These are phyloP conservation scores for Fusarium sororula DNA, from an alignment of 2,329 filamentous ascomycete species.

Conservation along the genomic window DNA sequence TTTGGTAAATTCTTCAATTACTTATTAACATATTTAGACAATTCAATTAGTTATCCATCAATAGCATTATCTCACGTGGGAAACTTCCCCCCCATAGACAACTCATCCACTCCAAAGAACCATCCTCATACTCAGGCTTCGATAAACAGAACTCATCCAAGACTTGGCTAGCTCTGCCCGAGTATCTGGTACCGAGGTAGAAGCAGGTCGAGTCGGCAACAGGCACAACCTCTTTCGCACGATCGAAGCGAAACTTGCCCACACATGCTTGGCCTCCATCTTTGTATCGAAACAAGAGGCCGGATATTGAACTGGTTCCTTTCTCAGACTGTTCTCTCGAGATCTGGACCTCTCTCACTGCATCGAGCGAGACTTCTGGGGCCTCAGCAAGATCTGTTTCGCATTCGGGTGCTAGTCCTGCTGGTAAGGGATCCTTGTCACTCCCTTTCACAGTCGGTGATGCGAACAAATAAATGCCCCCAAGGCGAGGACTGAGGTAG, in stretches of 20 bases:
- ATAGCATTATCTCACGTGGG: background rate
- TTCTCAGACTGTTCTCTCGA: background rate
- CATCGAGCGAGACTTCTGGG: background rate
- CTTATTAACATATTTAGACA: no score
- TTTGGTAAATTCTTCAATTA: background rate
- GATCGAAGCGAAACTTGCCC: conserved; percentile 8
- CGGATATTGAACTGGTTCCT: background rate
- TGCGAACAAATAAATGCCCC: conserved; percentile 1
- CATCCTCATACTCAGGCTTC: background rate
- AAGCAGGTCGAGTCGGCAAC: background rate
- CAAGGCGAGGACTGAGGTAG: background rate
- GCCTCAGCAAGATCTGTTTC: background rate
- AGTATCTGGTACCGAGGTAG: background rate
- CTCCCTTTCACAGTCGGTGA: background rate
- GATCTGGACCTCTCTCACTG: background rate
- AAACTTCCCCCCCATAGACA: background rate
- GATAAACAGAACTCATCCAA: background rate
- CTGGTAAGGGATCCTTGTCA: background rate
- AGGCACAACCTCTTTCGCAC: background rate
- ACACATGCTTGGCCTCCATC: background rate
- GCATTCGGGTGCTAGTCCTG: background rate
- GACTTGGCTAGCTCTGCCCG: no score
- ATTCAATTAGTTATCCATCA: background rate
- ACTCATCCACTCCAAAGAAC: background rate
- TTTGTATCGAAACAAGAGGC: background rate